Percentiles rank a stretch among this genome's conserved stretches.
These are phyloP conservation scores for Peronospora belbahrii DNA, from an alignment of 352 stramenopile species.

Conservation along the genomic window DNA sequence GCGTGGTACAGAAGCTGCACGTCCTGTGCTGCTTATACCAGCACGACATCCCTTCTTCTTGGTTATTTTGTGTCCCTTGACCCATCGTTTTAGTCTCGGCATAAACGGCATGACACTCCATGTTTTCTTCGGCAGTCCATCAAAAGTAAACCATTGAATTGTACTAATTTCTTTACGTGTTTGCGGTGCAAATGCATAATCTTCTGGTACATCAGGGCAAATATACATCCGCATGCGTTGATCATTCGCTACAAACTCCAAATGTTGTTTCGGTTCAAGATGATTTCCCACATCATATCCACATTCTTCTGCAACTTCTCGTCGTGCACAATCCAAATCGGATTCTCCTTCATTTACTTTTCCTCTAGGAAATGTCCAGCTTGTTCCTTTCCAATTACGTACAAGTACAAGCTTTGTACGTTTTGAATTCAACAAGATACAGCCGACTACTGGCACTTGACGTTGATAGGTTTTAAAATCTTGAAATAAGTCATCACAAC, in stretches of 20 bases:
- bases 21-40: constrained; percentile 30
- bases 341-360: constrained; percentile 92
- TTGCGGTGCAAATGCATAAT: constrained; percentile 90
- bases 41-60: constrained; percentile 51
- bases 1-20: constrained; percentile 64
- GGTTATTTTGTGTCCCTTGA: constrained; percentile 59
- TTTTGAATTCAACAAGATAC: constrained; percentile 86
- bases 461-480: constrained; percentile 93
- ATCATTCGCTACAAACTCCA: constrained; percentile 82
- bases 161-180: constrained; percentile 93
- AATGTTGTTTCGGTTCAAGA: constrained; percentile 74
- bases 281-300: constrained; percentile 81
- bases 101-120: constrained; percentile 93
- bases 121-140: constrained; percentile 88
- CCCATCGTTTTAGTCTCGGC: constrained; percentile 84
- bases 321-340: constrained; percentile 79
- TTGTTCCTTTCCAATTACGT: constrained; percentile 88
- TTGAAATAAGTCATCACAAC: constrained; percentile 90
- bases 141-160: constrained; percentile 88
- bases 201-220: constrained; percentile 81
- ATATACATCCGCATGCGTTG: constrained; percentile 91
- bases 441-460: constrained; percentile 91
- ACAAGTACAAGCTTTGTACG: constrained; percentile 88
- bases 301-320: constrained; percentile 90
- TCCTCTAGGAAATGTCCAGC: constrained; percentile 87